Base-by-base conservation (phyloP, 331 rosid genomes). In the Dryas integrifolia region DNA sequence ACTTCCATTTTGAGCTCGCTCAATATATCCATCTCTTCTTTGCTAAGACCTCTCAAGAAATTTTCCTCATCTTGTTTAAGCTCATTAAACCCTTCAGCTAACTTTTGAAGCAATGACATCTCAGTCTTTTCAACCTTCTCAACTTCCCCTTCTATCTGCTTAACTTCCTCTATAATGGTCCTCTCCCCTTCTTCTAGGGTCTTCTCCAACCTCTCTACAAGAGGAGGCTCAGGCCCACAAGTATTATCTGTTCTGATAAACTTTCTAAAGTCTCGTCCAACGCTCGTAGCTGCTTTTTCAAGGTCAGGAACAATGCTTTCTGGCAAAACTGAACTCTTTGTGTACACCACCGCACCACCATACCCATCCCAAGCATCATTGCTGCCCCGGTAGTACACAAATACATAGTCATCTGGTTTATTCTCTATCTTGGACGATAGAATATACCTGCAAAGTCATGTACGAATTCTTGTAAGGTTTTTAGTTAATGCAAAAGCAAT, bases 301-400 rank as follows among this genome's bases (percentile, higher is more conserved):
- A 91, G 96, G 43, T 89, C 93, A 0, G 96, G 98, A 79, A 94
- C 60, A 56, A 88, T 84, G 61, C 84, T 84, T 77, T 87, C 93
- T 4, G 97, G 98, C 79, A 94, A 77, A 52, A 83, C 87, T 69
- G 96, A 79, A 79, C 89, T 91, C 83, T 93, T 91, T 60, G 98
- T 91, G 80, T 94, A 89, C 60, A 94, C 53, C 30, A 94, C 87
- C 44, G 98, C 86, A 48, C 98, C 98, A 3, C 98, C 98, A 18
- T 94, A 91, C 41, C 98, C 98, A 58, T 94, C 98, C 98, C 97
- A 91, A n/a, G 98, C 98, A 77, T 89, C 98, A 9, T 94, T 94
- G 43, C 86, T 84, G 60, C 98, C 97, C 70, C 96, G 85, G 70
- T 94, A 94, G 86, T 94, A 94, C 4, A 94, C 92, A 49, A 94